phyloP scores from a whole-genome alignment of 2,329 filamentous ascomycete species.

The Sporothrix inflata region DNA sequence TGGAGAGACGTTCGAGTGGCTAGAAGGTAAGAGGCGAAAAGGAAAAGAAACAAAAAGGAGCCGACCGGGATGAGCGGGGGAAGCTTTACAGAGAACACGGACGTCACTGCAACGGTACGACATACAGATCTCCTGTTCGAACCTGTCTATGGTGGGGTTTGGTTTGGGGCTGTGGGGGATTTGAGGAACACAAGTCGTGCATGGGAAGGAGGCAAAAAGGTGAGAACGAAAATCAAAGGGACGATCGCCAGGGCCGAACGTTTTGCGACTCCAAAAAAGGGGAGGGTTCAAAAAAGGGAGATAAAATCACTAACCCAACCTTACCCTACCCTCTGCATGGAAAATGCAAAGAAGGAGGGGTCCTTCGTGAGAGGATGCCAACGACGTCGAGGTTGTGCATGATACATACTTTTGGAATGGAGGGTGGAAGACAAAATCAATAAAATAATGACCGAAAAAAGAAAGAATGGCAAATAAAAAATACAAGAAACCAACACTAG shows the following conservation, averaged over 20 bases:
- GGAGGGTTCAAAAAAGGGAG: too few species aligned
- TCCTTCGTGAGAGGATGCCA: neutral
- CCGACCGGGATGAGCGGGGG: neutral
- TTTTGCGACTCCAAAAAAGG: neutral
- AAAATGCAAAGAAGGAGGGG: neutral
- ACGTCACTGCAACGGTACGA: neutral
- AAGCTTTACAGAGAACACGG: neutral
- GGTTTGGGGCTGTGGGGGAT: conserved; percentile 8
- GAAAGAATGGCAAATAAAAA: neutral
- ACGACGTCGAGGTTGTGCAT: neutral
- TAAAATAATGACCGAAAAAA: neutral
- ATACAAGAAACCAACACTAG: neutral
- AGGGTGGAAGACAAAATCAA: neutral
- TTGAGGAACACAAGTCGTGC: neutral
- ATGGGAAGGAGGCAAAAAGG: neutral
- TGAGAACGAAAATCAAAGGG: neutral
- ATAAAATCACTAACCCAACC: neutral
- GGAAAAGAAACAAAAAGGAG: neutral
- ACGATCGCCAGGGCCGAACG: neutral
- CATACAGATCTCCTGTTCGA: conserved; percentile 3
- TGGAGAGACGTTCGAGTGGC: neutral
- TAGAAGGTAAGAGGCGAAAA: neutral
- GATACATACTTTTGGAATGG: neutral
- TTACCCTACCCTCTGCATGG: conserved; percentile 11
- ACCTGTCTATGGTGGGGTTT: conserved; percentile 1